phyloP scores from a whole-genome alignment of 495 filamentous ascomycete species.

The Aspergillus taichungensis region DNA sequence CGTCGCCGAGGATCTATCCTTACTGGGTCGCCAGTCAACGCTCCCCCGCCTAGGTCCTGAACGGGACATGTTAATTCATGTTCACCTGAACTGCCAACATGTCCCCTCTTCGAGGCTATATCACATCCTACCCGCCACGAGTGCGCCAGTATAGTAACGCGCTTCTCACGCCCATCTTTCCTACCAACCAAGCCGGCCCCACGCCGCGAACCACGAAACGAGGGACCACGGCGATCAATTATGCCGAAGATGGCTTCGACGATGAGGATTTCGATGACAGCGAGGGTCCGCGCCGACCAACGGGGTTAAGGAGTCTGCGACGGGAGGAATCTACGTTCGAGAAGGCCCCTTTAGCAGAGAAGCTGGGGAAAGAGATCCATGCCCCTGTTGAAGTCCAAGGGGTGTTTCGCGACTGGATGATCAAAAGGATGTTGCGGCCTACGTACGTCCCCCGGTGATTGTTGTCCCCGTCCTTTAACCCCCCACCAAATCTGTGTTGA shows the following conservation, averaged over 20 bases:
- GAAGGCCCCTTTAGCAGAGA: conserved; percentile 55
- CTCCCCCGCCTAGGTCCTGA: conserved; percentile 5
- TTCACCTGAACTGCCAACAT: conserved; percentile 37
- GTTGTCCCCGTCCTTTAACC: neutral
- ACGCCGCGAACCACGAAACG: conserved; percentile 86
- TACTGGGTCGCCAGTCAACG: conserved; percentile 6
- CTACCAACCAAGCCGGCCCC: conserved; percentile 55
- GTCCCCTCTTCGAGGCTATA: conserved; percentile 73
- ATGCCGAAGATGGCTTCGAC: conserved; percentile 91
- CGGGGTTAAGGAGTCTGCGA: conserved; percentile 72
- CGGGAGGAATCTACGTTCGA: conserved; percentile 62
- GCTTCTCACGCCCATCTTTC: conserved; percentile 79
- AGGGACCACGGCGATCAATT: conserved; percentile 92
- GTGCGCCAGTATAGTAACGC: conserved; percentile 88
- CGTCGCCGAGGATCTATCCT: neutral
- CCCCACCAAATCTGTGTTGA: conserved; percentile 6
- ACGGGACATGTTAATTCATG: conserved; percentile 35
- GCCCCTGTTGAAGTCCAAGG: conserved; percentile 78
- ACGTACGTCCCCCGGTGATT: conserved; percentile 24
- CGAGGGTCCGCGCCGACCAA: conserved; percentile 68
- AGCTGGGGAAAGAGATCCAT: conserved; percentile 74
- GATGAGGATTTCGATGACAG: conserved; percentile 92
- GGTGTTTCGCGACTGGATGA: conserved; percentile 92
- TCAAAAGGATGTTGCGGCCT: conserved; percentile 54
- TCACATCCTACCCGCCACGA: conserved; percentile 86